phyloP scores from a whole-genome alignment of 2,329 filamentous ascomycete genomes.

The Fusarium ambrosium region DNA sequence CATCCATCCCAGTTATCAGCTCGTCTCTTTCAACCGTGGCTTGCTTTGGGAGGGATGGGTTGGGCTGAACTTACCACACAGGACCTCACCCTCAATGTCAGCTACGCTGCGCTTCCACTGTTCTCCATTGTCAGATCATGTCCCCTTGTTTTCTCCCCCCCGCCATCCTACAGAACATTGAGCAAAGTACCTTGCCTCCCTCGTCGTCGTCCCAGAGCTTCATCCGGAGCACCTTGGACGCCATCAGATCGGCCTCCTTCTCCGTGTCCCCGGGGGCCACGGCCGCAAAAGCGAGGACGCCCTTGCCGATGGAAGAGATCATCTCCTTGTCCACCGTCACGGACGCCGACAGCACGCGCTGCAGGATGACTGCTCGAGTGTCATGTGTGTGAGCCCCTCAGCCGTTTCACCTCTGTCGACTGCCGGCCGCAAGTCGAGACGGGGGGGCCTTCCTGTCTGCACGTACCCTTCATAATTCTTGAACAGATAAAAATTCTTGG shows the following conservation, averaged over 20 bases:
- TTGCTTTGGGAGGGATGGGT: not conserved
- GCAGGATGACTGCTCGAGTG: slow-evolving; percentile 78
- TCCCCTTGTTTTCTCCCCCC: slow-evolving; percentile 38
- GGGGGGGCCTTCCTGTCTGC: slow-evolving; percentile 4
- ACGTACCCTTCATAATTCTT: slow-evolving; percentile 43
- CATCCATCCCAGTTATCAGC: slow-evolving; percentile 1
- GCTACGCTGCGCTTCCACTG: slow-evolving; percentile 93
- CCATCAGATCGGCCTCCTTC: slow-evolving; percentile 87
- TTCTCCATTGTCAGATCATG: slow-evolving; percentile 21
- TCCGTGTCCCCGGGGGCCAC: slow-evolving; percentile 91
- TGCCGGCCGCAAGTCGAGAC: not conserved
- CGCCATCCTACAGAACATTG: not conserved
- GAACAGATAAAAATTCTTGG: slow-evolving; percentile 6
- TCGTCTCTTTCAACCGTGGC: slow-evolving; percentile 2
- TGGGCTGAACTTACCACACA: slow-evolving; percentile 77
- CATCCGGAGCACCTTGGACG: slow-evolving; percentile 88
- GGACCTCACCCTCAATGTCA: slow-evolving; percentile 90
- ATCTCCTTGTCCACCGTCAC: slow-evolving; percentile 94
- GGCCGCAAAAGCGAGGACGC: slow-evolving; percentile 90
- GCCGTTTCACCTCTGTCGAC: slow-evolving; percentile 6
- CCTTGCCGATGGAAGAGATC: slow-evolving; percentile 91
- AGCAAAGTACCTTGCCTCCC: slow-evolving; percentile 69
- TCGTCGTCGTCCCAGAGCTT: slow-evolving; percentile 90
- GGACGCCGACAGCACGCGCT: slow-evolving; percentile 93
- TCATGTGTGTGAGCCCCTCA: slow-evolving; percentile 22